Evolutionary conservation across 441 rosid genomes (phyloP).

Genomic region (Francoa sonchifolia): DNA sequence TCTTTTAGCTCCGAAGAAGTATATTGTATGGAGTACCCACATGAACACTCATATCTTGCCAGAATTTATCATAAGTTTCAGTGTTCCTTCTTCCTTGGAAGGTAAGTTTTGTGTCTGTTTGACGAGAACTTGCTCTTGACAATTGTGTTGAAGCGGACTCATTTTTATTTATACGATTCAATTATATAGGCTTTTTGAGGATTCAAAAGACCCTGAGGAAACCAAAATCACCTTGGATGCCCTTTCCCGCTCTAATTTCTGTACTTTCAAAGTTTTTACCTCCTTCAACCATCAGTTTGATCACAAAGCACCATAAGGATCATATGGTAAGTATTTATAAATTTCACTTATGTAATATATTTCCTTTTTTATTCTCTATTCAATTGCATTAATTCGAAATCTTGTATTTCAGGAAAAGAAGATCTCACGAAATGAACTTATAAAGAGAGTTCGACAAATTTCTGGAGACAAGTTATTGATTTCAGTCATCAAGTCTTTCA

Average conservation of each 20-base stretch:
- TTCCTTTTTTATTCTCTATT: neutral
- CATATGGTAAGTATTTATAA: constrained; percentile 28
- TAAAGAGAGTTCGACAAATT: constrained; percentile 37
- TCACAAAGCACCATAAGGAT: constrained; percentile 41
- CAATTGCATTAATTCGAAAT: too few species aligned
- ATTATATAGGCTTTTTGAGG: constrained; percentile 26
- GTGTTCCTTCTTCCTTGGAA: constrained; percentile 31
- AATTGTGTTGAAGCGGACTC: too few species aligned
- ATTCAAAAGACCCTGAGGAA: constrained; percentile 14
- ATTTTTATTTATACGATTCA: constrained; percentile 3
- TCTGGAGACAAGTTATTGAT: constrained; percentile 67
- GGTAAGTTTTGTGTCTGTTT: constrained; percentile 17
- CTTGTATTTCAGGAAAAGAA: constrained; percentile 37
- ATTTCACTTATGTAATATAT: neutral
- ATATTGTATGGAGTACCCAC: constrained; percentile 59
- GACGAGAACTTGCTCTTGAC: constrained; percentile 1
- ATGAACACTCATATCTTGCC: constrained; percentile 61
- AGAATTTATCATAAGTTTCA: constrained; percentile 49
- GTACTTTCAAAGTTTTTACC: constrained; percentile 49
- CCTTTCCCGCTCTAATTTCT: constrained; percentile 54
- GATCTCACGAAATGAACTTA: constrained; percentile 44
- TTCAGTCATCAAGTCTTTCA: constrained; percentile 44
- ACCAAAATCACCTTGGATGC: constrained; percentile 65
- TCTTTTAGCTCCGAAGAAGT: constrained; percentile 37
- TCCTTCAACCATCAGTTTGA: constrained; percentile 22